These are phyloP conservation scores for Fusarium poae DNA, from an alignment of 2,329 filamentous ascomycete genomes.

Conservation along the genomic window DNA sequence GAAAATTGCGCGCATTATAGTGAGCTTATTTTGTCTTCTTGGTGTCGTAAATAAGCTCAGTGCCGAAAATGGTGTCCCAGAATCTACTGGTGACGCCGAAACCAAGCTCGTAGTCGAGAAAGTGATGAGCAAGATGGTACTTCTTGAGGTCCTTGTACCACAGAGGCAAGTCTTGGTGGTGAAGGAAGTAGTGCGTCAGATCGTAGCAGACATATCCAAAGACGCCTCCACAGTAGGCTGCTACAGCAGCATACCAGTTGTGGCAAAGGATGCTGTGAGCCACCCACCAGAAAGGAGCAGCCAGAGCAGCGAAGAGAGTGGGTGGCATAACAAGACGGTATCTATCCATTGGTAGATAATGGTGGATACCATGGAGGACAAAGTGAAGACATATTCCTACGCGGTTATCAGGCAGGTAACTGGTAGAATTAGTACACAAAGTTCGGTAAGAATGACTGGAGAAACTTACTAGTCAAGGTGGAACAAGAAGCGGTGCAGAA, in stretches of 20 bases:
- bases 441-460: neutral
- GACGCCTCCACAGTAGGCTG: slow-evolving; percentile 88
- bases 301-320: slow-evolving; percentile 84
- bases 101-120: slow-evolving; percentile 96
- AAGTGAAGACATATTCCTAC: slow-evolving; percentile 91
- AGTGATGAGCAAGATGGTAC: slow-evolving; percentile 97
- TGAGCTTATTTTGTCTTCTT: slow-evolving; percentile 53
- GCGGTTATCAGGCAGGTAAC: slow-evolving; percentile 90
- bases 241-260: slow-evolving; percentile 84
- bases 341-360: slow-evolving; percentile 99
- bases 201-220: slow-evolving; percentile 98
- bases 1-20: slow-evolving; percentile 2
- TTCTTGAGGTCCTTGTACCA: slow-evolving; percentile 97
- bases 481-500: slow-evolving; percentile 90
- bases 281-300: slow-evolving; percentile 91
- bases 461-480: slow-evolving; percentile 86
- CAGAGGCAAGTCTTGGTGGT: slow-evolving; percentile 89
- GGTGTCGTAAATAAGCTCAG: slow-evolving; percentile 71
- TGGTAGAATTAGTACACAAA: slow-evolving; percentile 57
- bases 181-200: slow-evolving; percentile 97
- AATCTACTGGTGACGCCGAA: slow-evolving; percentile 97
- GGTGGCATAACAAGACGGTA: slow-evolving; percentile 98
- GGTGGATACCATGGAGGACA: slow-evolving; percentile 94
- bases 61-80: slow-evolving; percentile 95
- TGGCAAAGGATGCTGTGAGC: slow-evolving; percentile 85